A percentile compares a stretch with the other conserved stretches of the same genome.
Conservation (phyloP, 176 grass and related monocot species). For the Carex littledalei region DNA sequence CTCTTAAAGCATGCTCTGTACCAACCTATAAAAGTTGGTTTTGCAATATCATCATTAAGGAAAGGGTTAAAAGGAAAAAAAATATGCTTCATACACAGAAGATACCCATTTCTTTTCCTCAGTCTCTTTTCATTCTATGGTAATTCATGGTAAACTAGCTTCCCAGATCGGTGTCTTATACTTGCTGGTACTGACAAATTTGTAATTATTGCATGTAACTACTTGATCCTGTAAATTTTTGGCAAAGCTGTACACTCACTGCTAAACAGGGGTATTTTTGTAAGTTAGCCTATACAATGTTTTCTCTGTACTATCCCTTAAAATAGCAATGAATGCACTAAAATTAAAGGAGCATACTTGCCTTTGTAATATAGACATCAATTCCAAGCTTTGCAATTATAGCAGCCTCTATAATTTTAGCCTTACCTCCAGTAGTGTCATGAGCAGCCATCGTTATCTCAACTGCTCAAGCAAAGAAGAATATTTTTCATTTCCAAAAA, state of each 20-base stretch:
- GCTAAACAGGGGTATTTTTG: not conserved
- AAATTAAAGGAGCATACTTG: not conserved
- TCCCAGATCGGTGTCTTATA: not conserved
- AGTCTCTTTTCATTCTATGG: not conserved
- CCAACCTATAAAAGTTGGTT: conserved; percentile 42
- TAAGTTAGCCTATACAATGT: not conserved
- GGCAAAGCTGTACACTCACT: not conserved
- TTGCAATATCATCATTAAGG: not conserved
- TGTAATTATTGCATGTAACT: not conserved
- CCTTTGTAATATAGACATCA: conserved; percentile 90
- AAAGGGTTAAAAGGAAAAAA: not conserved
- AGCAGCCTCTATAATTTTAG: conserved; percentile 88
- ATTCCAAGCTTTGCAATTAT: conserved; percentile 75
- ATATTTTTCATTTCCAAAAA: conserved; percentile 23
- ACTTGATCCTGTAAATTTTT: not conserved
- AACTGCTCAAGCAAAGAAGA: conserved; percentile 37
- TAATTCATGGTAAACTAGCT: not conserved
- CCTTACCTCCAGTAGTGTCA: conserved; percentile 88
- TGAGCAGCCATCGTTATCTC: conserved; percentile 82
- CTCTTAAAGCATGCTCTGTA: conserved; percentile 64
- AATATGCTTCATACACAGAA: not conserved
- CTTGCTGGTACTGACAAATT: not conserved
- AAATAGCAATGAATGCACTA: not conserved
- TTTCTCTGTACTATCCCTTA: not conserved
- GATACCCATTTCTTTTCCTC: not conserved